Evolutionary conservation across 179 eudicot genomes (phyloP).

Genomic region (Silene noctiflora): DNA sequence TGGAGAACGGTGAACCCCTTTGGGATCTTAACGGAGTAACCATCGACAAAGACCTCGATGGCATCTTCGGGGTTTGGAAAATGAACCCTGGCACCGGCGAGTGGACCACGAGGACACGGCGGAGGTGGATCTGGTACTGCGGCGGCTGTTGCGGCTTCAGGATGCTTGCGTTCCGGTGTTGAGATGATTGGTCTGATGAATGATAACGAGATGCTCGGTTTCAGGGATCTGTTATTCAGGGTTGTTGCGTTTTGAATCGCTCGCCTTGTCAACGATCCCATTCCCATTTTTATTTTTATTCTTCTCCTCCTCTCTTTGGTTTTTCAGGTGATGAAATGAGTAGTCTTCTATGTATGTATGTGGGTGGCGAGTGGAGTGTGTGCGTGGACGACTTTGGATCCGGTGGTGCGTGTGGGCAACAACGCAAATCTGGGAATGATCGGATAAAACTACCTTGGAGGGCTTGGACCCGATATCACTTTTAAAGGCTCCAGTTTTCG

Average conservation of each 20-base stretch:
- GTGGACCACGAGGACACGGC: constrained; percentile 52
- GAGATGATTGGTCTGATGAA: constrained; percentile 52
- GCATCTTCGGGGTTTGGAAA: constrained; percentile 80
- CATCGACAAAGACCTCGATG: constrained; percentile 91
- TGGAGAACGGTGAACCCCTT: constrained; percentile 91
- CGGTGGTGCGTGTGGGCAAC: background rate
- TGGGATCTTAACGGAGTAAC: constrained; percentile 83
- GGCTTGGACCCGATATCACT: no score
- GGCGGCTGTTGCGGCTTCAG: constrained; percentile 56
- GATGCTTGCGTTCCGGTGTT: constrained; percentile 59
- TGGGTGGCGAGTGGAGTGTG: background rate
- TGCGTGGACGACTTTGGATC: background rate
- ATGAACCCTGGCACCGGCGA: constrained; percentile 78
- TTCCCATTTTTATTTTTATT: constrained; percentile 24
- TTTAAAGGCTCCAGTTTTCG: no score
- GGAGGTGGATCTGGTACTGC: constrained; percentile 51
- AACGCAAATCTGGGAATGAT: background rate
- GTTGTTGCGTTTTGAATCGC: constrained; percentile 16
- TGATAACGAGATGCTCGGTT: constrained; percentile 10
- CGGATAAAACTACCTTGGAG: no score
- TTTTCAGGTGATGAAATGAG: background rate
- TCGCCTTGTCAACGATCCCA: constrained; percentile 30
- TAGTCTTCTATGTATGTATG: no score
- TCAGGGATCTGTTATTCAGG: constrained; percentile 19
- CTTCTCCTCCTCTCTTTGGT: background rate